Conservation (phyloP, 192 early-diverging fungal species). For the Linnemannia elongata region DNA sequence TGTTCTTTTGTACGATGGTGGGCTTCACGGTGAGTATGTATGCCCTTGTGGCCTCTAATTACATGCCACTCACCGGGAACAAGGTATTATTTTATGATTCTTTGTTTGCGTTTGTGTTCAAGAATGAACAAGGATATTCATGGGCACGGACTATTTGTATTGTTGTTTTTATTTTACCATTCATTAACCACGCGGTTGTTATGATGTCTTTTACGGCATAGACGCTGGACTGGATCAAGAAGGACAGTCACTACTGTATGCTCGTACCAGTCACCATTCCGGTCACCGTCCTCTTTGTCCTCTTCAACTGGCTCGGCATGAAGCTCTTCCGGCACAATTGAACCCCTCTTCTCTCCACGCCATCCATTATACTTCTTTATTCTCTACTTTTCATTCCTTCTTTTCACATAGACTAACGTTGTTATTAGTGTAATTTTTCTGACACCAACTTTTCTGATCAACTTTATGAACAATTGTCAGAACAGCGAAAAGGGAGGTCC, state of each 20-base stretch:
- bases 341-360: not conserved
- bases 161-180: not conserved
- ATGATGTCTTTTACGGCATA: conserved; percentile 16
- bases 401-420: not conserved
- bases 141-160: not conserved
- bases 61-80: conserved; percentile 77
- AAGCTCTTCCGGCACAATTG: conserved; percentile 93
- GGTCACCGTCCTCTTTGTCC: conserved; percentile 79
- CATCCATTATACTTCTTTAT: not conserved
- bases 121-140: not conserved
- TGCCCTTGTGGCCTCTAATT: conserved; percentile 75
- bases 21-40: conserved; percentile 76
- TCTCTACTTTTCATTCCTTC: too few relatives aligned
- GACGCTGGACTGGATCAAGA: conserved; percentile 78
- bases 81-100: conserved; percentile 48
- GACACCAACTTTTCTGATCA: too few relatives aligned
- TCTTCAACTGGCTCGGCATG: conserved; percentile 97
- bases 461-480: too few relatives aligned
- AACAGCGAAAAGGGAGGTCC: too few relatives aligned
- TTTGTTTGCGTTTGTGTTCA: not conserved
- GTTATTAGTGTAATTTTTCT: too few relatives aligned
- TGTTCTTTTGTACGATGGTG: conserved; percentile 70
- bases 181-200: not conserved
- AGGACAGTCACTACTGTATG: conserved; percentile 86
- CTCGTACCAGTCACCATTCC: conserved; percentile 85